Base-by-base conservation (phyloP, 2,329 filamentous ascomycete species). In the Ceratocystis diversiconidia region DNA sequence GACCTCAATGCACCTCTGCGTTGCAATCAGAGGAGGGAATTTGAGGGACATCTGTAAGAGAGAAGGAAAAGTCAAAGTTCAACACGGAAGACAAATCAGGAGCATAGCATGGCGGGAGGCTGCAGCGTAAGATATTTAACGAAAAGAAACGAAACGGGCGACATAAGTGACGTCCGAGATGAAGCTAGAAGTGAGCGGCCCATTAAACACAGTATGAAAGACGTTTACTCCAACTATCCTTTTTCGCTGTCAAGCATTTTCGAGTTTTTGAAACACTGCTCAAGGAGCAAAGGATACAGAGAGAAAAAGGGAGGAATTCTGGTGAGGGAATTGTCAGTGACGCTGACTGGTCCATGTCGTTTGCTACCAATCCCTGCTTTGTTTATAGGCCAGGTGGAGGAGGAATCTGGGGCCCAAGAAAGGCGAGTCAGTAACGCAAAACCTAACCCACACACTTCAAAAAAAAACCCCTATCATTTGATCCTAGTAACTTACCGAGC, bases 401-500 rank as follows among this genome's bases (percentile, higher is more conserved):
- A 25, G 61, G 65, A n/a, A 50, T 36, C 64, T 62, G 6, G 10
- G 10, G 10, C 48, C 2, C 19, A 52, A 48, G 25, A 8, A 25
- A 43, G 60, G 41, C 52, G 55, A 61, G 57, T 66, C 25, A 61
- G 44, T 30, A 61, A 64, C 10, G n/a, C 28, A 48, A 22, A 25
- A 41, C 43, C 22, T 30, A 43, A 4, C n/a, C 15, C 19, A 22
- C 55, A 1, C 28, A 28, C 25, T 43, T 10, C 32, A n/a, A 10
- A 50, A 1, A 19, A 5, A 50, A 22, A 19, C 52, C 1, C 15
- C 12, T 5, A 5, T 52, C 10, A 25, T 15, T 10, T 28, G 19
- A 3, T 10, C 19, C 25, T 25, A 36, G 19, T 65, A 77, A 52
- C 84, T 70, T 82, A 88, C 87, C 70, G 85, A 79, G 70, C 82